Percentiles rank a stretch among this genome's conserved stretches.
phyloP scores from a whole-genome alignment of 441 rosid species.

The Theobroma grandiflorum region DNA sequence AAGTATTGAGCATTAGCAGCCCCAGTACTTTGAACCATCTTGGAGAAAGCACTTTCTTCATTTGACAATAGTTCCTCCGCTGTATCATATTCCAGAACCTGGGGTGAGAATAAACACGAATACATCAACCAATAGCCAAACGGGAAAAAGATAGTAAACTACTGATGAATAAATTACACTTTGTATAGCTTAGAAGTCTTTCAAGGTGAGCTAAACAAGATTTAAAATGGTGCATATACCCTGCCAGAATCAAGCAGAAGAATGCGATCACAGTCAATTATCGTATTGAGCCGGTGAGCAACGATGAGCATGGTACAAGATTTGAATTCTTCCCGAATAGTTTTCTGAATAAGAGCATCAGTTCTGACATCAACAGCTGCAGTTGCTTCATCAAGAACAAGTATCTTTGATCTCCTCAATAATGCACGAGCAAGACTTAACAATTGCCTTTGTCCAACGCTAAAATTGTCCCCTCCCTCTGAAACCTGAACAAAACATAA shows the following conservation, averaged over 20 bases:
- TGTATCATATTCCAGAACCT: constrained; percentile 84
- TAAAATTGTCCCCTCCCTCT: constrained; percentile 94
- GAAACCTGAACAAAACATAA: constrained; percentile 59
- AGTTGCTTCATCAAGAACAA: constrained; percentile 98
- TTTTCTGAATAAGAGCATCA: constrained; percentile 93
- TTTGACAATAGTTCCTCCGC: constrained; percentile 78
- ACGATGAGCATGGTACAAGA: constrained; percentile 95
- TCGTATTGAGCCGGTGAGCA: constrained; percentile 93
- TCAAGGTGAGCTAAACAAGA: not conserved
- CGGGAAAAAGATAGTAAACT: constrained; percentile 2
- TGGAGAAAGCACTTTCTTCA: constrained; percentile 80
- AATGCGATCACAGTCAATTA: constrained; percentile 88
- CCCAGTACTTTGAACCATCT: constrained; percentile 97
- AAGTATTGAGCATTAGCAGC: constrained; percentile 91
- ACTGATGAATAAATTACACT: not conserved
- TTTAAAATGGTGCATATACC: constrained; percentile 48
- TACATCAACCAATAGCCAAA: constrained; percentile 15
- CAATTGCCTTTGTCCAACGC: constrained; percentile 95
- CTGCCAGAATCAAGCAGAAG: constrained; percentile 86
- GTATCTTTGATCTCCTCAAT: constrained; percentile 91
- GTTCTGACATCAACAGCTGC: constrained; percentile 98
- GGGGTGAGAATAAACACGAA: constrained; percentile 22
- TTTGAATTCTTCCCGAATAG: constrained; percentile 92
- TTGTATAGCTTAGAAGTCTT: not conserved
- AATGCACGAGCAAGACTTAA: constrained; percentile 94